Base-by-base conservation (phyloP, 2,329 filamentous ascomycete genomes). In the Beauveria asiatica region DNA sequence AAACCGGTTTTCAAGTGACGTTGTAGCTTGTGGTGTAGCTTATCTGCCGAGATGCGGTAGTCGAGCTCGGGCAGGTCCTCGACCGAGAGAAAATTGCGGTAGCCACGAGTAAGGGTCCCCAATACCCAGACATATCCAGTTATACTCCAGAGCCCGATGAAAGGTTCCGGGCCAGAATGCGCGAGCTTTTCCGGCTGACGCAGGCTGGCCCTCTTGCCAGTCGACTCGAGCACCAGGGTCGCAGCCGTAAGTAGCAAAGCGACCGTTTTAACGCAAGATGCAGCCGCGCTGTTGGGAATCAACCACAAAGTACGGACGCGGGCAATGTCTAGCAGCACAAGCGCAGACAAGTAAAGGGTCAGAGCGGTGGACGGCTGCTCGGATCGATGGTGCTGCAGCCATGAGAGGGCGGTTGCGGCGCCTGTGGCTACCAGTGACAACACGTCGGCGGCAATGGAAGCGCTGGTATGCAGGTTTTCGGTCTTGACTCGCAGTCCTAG, bases 291-390 rank as follows among this genome's bases (percentile, higher is more conserved):
- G 46, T 5, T 60, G 52, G 45, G 48, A 39, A 61, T 63, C 33
- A 65, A 63, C 69, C 74, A 79, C 0, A 75, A 59, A 0, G 77
- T 78, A 30, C 77, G 68, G 0, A 68, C 66, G 59, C 74, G 73
- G 0, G 72, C 67, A 4, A 70, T 63, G 42, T 79, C 78, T 11
- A 78, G 67, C 2, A 80, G 75, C 59, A 9, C 73, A 72, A n/a
- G 76, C 46, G 45, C 73, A 67, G 16, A 42, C 10, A 80, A 64
- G 60, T 74, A 80, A 19, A 66, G 62, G 23, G 67, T 72, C 8
- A 80, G 65, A 1, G 79, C 60, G 1, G 74, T 66, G 0, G 77
- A 79, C 0, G 77, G 76, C 3, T 75, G 69, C n/a, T 56, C 58
- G 21, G 58, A 56, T 8, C 58, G 51, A 9, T 56, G 51, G 21